A percentile compares a stretch with the other conserved stretches of the same genome.
These are phyloP conservation scores for Microascus cirrosus DNA, from an alignment of 2,329 filamentous ascomycete genomes.

Conservation along the genomic window DNA sequence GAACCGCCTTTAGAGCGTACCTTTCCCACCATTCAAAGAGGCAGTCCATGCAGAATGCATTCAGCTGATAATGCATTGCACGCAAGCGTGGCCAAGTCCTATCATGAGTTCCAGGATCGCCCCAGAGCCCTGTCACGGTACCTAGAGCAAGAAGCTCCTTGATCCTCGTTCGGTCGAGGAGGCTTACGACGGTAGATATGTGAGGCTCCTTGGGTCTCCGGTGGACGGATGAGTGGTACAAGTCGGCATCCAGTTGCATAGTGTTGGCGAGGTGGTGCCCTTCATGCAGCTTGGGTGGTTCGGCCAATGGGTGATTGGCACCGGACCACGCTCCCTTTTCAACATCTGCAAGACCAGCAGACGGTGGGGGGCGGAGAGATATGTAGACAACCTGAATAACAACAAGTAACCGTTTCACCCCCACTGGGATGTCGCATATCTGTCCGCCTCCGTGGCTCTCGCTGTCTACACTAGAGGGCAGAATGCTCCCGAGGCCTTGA, in stretches of 20 bases:
- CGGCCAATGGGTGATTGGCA: background rate
- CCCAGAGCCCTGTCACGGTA: background rate
- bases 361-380: background rate
- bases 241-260: background rate
- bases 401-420: background rate
- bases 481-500: background rate
- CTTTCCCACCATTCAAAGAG: conserved; percentile 3
- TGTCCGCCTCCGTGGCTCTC: background rate
- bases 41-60: conserved; percentile 5
- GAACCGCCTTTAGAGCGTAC: background rate
- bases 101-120: background rate
- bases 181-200: background rate
- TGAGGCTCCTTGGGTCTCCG: background rate
- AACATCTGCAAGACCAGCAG: background rate
- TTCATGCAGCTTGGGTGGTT: background rate
- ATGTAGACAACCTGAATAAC: conserved; percentile 3
- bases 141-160: conserved; percentile 1
- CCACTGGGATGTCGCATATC: background rate
- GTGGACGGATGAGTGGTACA: background rate
- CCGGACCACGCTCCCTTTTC: background rate
- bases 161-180: background rate
- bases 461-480: background rate
- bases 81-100: background rate
- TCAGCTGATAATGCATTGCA: background rate
- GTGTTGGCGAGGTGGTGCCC: background rate